Evolutionary conservation across 768 basidiomycete genomes (phyloP).

Genomic region (Hygrocybe coccinea): DNA sequence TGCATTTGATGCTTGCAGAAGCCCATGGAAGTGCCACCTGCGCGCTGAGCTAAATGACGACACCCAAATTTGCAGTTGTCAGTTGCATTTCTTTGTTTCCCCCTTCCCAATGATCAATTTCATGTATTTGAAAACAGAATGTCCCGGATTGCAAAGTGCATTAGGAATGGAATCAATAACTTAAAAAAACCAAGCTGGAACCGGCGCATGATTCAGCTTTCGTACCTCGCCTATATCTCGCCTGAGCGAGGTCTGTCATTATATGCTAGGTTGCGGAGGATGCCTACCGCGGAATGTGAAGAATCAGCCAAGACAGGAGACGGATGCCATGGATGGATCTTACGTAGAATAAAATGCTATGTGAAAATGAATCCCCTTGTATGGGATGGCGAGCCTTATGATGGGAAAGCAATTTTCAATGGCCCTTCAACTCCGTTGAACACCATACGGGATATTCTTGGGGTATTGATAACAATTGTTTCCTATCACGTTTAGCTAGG

Average conservation of each 20-base stretch:
- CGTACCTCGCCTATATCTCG: no score
- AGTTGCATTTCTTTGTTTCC: slow-evolving; percentile 31
- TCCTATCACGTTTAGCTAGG: no score
- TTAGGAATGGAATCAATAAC: slow-evolving; percentile 45
- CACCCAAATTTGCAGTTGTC: slow-evolving; percentile 67
- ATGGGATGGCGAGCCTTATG: no score
- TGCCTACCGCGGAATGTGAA: slow-evolving; percentile 67
- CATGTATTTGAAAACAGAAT: slow-evolving; percentile 35
- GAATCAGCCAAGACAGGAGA: no score
- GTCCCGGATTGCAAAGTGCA: slow-evolving; percentile 52
- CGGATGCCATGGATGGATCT: no score
- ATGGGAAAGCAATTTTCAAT: no score
- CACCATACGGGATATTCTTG: no score
- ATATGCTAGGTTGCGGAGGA: slow-evolving; percentile 52
- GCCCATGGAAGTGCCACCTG: slow-evolving; percentile 62
- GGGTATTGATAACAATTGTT: no score
- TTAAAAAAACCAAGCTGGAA: slow-evolving; percentile 63
- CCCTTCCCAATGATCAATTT: not conserved
- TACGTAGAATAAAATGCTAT: no score
- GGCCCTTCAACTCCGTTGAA: no score
- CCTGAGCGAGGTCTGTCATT: not conserved
- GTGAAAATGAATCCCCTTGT: no score
- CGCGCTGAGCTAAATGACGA: slow-evolving; percentile 66
- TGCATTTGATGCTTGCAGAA: slow-evolving; percentile 37
- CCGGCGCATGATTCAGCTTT: slow-evolving; percentile 24